Conservation (phyloP, 441 rosid genomes). For the Syzygium malaccense region DNA sequence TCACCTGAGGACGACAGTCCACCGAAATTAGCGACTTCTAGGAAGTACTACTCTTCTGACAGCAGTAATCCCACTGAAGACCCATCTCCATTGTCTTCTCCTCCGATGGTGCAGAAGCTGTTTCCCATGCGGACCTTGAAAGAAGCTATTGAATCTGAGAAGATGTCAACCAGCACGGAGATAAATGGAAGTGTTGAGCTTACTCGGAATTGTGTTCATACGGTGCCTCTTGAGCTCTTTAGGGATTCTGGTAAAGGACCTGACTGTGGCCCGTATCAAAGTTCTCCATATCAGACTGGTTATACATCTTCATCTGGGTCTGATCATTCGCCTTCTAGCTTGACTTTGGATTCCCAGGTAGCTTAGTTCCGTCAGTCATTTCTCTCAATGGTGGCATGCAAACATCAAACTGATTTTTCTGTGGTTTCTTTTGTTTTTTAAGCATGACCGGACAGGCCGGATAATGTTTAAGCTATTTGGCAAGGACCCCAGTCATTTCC, state of each 20-base stretch:
- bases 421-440: neutral
- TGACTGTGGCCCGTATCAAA: constrained; percentile 38
- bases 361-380: neutral
- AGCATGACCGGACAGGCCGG: constrained; percentile 73
- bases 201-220: constrained; percentile 24
- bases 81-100: constrained; percentile 74
- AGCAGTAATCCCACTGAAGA: constrained; percentile 81
- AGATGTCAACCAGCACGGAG: constrained; percentile 28
- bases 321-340: constrained; percentile 79
- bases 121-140: constrained; percentile 67
- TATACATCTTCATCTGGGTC: constrained; percentile 86
- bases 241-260: constrained; percentile 39
- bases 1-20: constrained; percentile 68
- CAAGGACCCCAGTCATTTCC: constrained; percentile 88
- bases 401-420: neutral
- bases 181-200: constrained; percentile 28
- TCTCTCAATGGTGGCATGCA: neutral
- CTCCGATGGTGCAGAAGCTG: constrained; percentile 47
- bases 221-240: constrained; percentile 69
- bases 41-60: constrained; percentile 84
- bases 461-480: constrained; percentile 77
- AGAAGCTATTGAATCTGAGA: constrained; percentile 47
- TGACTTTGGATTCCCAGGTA: constrained; percentile 82
- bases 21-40: constrained; percentile 54
- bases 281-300: constrained; percentile 50